phyloP scores from a whole-genome alignment of 257 asterid genomes.

The Solanum appendiculatum region DNA sequence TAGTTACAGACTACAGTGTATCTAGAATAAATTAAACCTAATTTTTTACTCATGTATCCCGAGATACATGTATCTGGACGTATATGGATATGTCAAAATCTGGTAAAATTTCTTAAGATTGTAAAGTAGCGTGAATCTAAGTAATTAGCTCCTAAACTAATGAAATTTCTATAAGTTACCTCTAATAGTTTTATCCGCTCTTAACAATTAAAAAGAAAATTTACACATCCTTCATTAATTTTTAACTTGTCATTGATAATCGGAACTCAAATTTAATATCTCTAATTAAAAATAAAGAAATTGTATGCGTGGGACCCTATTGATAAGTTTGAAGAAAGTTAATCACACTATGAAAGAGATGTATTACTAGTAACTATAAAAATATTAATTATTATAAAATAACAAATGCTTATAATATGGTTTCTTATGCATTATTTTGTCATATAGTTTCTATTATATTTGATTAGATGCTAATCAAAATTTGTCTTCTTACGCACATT shows the following conservation, averaged over 20 bases:
- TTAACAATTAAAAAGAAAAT: no score
- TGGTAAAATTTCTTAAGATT: no score
- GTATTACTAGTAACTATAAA: background rate
- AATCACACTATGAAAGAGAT: background rate
- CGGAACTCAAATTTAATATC: rapidly evolving
- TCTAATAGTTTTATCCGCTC: background rate
- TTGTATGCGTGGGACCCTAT: background rate
- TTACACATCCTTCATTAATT: background rate
- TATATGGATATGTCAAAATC: rapidly evolving
- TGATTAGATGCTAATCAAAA: background rate
- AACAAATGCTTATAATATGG: background rate
- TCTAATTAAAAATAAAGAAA: background rate
- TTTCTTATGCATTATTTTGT: background rate
- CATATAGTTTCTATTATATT: background rate
- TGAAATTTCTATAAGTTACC: background rate
- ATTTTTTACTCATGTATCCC: no score
- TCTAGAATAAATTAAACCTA: no score
- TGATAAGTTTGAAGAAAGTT: background rate
- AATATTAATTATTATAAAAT: background rate
- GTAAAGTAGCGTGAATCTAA: no score
- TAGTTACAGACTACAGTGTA: background rate
- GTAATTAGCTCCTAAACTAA: background rate
- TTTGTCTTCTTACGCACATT: background rate
- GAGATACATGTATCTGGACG: no score
- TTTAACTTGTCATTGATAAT: background rate